phyloP scores from a whole-genome alignment of 805 yeast species.

The Candida dendrica region DNA sequence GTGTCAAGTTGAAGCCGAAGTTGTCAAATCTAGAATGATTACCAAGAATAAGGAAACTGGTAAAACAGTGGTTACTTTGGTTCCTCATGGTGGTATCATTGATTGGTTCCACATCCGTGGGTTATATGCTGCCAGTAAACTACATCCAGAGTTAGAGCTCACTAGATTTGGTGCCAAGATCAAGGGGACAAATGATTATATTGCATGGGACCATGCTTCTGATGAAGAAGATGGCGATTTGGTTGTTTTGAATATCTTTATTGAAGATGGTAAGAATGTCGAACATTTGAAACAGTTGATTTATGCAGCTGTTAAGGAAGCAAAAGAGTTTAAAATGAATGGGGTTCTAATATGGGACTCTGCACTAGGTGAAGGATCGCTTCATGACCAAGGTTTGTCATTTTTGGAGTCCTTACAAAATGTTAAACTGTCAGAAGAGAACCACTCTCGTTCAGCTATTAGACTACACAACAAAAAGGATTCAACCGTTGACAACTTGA shows the following conservation, averaged over 20 bases:
- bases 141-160: constrained; percentile 7
- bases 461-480: constrained; percentile 23
- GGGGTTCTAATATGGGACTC: constrained; percentile 33
- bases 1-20: constrained; percentile 19
- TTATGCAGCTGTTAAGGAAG: constrained; percentile 27
- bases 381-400: constrained; percentile 2
- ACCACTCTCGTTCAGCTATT: constrained; percentile 33
- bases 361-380: constrained; percentile 9
- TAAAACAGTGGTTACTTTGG: constrained; percentile 21
- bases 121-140: constrained; percentile 22
- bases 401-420: constrained; percentile 5
- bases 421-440: constrained; percentile 5
- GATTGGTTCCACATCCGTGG: constrained; percentile 39
- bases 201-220: constrained; percentile 33
- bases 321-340: constrained; percentile 18
- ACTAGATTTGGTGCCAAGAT: constrained; percentile 24
- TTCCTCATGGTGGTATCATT: constrained; percentile 29
- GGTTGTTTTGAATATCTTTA: constrained; percentile 21
- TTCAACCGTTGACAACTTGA: constrained; percentile 14
- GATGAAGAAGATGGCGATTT: constrained; percentile 27
- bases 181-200: constrained; percentile 23
- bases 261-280: constrained; percentile 7
- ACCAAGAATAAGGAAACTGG: constrained; percentile 12
- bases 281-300: constrained; percentile 22
- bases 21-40: constrained; percentile 14